Percentiles rank a stretch among this genome's conserved stretches.
Evolutionary conservation across 805 yeast species (phyloP).

Genomic region (Clavispora asparagi): DNA sequence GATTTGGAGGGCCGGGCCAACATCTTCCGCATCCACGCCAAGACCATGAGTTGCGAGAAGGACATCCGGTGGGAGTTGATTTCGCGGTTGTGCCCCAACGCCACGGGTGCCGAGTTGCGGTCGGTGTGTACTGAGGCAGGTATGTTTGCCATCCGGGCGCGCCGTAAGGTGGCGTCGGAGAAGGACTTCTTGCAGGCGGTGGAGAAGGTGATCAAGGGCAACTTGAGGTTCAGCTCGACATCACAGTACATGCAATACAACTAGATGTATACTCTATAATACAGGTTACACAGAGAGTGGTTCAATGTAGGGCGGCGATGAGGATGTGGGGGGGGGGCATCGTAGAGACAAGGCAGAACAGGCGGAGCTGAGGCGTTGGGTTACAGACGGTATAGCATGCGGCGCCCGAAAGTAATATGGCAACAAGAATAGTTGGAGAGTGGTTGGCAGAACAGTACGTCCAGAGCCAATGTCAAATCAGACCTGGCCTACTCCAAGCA

Average conservation of each 20-base stretch:
- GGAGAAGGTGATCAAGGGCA: slow-evolving; percentile 97
- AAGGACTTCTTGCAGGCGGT: slow-evolving; percentile 97
- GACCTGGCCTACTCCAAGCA: too few relatives aligned
- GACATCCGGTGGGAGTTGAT: slow-evolving; percentile 98
- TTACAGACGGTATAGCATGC: too few relatives aligned
- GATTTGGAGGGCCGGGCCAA: slow-evolving; percentile 98
- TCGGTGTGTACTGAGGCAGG: slow-evolving; percentile 99
- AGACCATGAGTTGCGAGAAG: slow-evolving; percentile 96
- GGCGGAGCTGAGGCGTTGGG: too few relatives aligned
- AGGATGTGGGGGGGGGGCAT: too few relatives aligned
- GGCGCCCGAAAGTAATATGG: too few relatives aligned
- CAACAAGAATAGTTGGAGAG: too few relatives aligned
- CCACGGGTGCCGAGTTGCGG: slow-evolving; percentile 97
- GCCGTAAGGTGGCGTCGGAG: slow-evolving; percentile 97
- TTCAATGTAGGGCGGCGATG: too few relatives aligned
- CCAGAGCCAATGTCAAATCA: too few relatives aligned
- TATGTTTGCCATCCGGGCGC: slow-evolving; percentile 97
- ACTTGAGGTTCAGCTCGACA: slow-evolving; percentile 94
- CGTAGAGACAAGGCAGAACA: too few relatives aligned
- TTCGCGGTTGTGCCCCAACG: slow-evolving; percentile 94
- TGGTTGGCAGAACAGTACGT: too few relatives aligned
- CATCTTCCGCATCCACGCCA: slow-evolving; percentile 94
- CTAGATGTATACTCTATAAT: slow-evolving; percentile 25
- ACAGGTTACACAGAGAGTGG: background rate
- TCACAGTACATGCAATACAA: slow-evolving; percentile 98